Evolutionary conservation across 2,329 filamentous ascomycete species (phyloP), one percentile per base, ranked within the genome.

Genomic region (Pestalotiopsis sp.): DNA sequence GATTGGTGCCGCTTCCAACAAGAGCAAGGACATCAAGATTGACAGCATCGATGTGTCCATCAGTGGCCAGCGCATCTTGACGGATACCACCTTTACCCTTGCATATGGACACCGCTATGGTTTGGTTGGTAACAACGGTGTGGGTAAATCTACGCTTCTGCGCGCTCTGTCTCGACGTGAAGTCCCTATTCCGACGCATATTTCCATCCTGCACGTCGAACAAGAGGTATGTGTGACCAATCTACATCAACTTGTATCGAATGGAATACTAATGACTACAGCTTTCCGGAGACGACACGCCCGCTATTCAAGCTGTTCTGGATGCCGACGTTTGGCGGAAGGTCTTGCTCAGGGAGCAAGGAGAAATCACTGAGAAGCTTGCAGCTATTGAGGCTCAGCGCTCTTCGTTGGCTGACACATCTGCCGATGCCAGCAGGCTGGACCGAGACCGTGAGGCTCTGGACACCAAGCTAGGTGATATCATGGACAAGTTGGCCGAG

Each of bases 291-390:
- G 96, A 99, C 78, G 96, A 99, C 78, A 99, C 96, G 0, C 91
- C 95, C 1, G 96, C 96, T 25, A 80, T 99, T 27, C 96, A 99
- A 81, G 96, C 96, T 61, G 96, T 99, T 14, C 84, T 99, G 69
- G 96, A 99, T 81, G 96, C 96, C 71, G 96, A 99, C 79, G 96
- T 99, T 20, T 99, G 96, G 96, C 91, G 96, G 72, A 99, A 99
- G 83, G 94, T 98, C 78, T 86, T 99, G 41, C 87, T 99, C 14
- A 91, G 87, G 72, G 95, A 99, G 77, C 95, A 98, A 85, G 89
- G 92, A 59, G 93, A 97, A 88, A 95, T 98, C 73, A 90, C 87
- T 2, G 85, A 89, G 72, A 90, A 94, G 72, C 86, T 99, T 61
- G 85, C 90, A 60, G 89, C 91, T 6, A 87, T 99, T 67, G 96